Percentiles rank a stretch among this genome's conserved stretches.
Conservation (phyloP, 345 rosid species). For the Eucalyptus cloeziana region DNA sequence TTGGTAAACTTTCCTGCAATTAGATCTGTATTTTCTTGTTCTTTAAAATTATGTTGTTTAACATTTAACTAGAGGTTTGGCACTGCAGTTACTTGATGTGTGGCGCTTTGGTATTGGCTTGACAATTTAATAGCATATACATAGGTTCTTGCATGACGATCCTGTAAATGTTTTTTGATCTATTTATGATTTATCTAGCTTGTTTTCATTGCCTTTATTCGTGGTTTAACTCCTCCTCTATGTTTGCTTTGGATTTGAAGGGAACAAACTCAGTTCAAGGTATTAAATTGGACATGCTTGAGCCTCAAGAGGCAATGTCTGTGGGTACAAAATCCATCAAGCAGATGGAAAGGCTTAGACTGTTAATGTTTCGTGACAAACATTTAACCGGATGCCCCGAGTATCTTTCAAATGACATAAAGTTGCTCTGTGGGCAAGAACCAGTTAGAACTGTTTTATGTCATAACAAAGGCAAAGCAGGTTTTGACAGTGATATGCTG, state of each 20-base stretch:
- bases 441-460: no score
- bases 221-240: neutral
- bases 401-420: neutral
- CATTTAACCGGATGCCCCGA: slow-evolving; percentile 1
- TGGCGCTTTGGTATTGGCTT: neutral
- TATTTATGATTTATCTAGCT: neutral
- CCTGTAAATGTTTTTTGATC: neutral
- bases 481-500: neutral
- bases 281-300: neutral
- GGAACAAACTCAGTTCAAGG: slow-evolving; percentile 6
- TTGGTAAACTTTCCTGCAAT: no score
- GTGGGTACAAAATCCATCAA: neutral
- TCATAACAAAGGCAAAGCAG: no score
- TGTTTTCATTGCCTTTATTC: neutral
- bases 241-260: neutral
- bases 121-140: neutral
- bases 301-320: neutral
- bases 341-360: slow-evolving; percentile 6
- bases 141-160: neutral
- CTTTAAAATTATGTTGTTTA: no score
- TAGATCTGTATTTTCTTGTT: neutral
- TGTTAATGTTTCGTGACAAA: neutral
- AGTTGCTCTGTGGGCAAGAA: neutral
- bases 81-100: neutral
- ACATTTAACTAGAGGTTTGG: neutral